Percentiles rank a stretch among this genome's conserved stretches.
Conservation (phyloP, 108 stramenopile genomes). For the Cyclotella sp. region DNA sequence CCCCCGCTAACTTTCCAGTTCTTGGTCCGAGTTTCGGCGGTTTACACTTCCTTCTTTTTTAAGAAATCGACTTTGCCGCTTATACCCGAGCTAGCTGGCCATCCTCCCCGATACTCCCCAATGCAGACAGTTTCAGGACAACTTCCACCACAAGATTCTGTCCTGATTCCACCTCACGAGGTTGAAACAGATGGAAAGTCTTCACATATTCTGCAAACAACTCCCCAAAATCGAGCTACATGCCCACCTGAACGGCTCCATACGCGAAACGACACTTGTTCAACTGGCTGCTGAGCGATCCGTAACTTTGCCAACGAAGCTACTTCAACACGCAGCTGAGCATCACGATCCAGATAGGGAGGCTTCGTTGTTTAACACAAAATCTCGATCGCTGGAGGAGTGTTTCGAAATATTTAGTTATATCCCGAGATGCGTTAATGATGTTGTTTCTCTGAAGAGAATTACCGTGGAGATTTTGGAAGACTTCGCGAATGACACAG, state of each 20-base stretch:
- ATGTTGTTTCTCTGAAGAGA: slow-evolving; percentile 57
- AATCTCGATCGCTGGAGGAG: slow-evolving; percentile 64
- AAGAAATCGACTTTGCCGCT: no score
- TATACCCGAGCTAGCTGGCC: no score
- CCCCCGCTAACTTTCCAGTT: no score
- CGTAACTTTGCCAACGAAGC: slow-evolving; percentile 44
- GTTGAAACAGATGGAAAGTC: neutral
- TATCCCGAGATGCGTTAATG: slow-evolving; percentile 72
- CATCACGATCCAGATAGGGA: slow-evolving; percentile 19
- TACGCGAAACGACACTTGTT: slow-evolving; percentile 77
- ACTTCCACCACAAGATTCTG: no score
- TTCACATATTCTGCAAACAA: slow-evolving; percentile 25
- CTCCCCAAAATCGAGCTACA: slow-evolving; percentile 87
- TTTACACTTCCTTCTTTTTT: no score
- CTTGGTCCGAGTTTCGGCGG: no score
- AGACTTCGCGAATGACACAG: slow-evolving; percentile 77
- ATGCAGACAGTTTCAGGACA: no score
- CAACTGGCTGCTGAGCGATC: slow-evolving; percentile 66
- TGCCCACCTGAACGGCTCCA: slow-evolving; percentile 91
- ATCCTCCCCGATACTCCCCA: no score
- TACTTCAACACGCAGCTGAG: slow-evolving; percentile 35
- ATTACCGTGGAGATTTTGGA: slow-evolving; percentile 75
- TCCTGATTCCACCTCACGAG: no score
- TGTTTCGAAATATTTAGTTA: slow-evolving; percentile 88
- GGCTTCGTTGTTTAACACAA: slow-evolving; percentile 47